Evolutionary conservation across 179 eudicot genomes (phyloP).

Genomic region (Silene noctiflora): DNA sequence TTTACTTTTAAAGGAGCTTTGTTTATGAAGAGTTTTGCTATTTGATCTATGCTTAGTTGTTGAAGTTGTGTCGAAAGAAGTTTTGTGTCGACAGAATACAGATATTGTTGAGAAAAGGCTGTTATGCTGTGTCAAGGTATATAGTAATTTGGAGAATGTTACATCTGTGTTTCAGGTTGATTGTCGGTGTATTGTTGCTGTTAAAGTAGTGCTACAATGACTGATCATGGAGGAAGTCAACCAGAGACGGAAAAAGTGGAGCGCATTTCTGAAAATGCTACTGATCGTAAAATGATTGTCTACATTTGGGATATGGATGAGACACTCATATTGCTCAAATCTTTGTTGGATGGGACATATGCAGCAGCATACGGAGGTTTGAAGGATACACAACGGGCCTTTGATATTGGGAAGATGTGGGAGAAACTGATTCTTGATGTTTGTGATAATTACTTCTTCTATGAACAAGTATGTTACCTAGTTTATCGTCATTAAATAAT

Average conservation of each 20-base stretch:
- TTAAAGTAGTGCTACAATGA: conserved; percentile 17
- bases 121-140: no score
- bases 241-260: conserved; percentile 14
- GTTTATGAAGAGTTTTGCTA: no score
- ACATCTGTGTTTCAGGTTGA: conserved; percentile 8
- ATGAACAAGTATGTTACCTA: conserved; percentile 59
- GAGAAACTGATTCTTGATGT: conserved; percentile 77
- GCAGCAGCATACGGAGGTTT: conserved; percentile 62
- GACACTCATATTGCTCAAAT: conserved; percentile 88
- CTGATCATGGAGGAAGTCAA: conserved; percentile 18
- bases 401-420: conserved; percentile 79
- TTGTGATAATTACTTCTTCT: conserved; percentile 78
- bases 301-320: conserved; percentile 98
- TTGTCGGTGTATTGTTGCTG: neutral
- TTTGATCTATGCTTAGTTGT: no score
- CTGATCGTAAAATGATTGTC: conserved; percentile 51
- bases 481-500: conserved; percentile 2
- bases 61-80: no score
- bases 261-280: conserved; percentile 15
- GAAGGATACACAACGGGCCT: conserved; percentile 72
- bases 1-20: no score
- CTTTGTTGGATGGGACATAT: conserved; percentile 68
- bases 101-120: no score
- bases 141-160: neutral
- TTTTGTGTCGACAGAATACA: no score